Conservation (phyloP, 2,329 filamentous ascomycete genomes). For the Verticillium dahliae region DNA sequence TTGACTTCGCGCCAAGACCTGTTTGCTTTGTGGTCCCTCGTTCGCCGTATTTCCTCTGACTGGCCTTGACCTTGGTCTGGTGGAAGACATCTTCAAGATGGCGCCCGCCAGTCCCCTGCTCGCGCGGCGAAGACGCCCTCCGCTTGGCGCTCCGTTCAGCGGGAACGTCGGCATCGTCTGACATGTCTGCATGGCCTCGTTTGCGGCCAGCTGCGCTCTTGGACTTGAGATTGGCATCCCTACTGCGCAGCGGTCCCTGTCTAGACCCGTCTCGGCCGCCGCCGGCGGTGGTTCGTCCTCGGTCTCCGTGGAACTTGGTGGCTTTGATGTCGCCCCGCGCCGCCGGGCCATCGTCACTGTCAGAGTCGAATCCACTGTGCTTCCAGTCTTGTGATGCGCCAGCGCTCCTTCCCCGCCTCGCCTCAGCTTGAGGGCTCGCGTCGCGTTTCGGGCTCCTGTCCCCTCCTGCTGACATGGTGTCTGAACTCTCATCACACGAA, state of each 20-base stretch:
- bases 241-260: background rate
- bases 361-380: background rate
- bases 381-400: background rate
- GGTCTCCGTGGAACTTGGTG: constrained; percentile 20
- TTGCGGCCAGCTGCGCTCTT: background rate
- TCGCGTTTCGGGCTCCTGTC: background rate
- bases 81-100: background rate
- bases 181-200: background rate
- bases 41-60: background rate
- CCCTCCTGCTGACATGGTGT: background rate
- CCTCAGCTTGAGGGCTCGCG: background rate
- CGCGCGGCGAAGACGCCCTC: background rate
- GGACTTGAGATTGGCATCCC: background rate
- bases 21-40: background rate
- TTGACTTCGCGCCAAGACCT: background rate
- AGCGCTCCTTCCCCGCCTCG: background rate
- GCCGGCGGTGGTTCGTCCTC: background rate
- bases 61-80: background rate
- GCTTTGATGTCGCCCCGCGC: constrained; percentile 23
- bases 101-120: background rate
- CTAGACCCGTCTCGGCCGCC: background rate
- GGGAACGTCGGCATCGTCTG: background rate
- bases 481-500: background rate
- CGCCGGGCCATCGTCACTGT: constrained; percentile 14
- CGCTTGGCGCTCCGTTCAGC: background rate